Evolutionary conservation across 495 filamentous ascomycete genomes (phyloP), one percentile per base, ranked within the genome.

Genomic region (Bathelium albidoporum): DNA sequence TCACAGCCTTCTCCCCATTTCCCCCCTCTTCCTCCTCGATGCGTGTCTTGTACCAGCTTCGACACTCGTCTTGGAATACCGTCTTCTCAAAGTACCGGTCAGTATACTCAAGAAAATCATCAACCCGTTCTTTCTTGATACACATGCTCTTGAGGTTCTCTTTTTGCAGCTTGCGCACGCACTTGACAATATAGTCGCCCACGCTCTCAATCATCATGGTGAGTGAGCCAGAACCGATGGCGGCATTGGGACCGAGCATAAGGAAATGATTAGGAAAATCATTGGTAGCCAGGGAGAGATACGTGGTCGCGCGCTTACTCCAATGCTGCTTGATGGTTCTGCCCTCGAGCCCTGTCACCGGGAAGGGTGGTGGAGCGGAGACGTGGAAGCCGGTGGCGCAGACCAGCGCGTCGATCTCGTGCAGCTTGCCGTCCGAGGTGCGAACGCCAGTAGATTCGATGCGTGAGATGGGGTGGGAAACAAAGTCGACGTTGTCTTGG

Each of bases 381-480:
- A 72, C 63, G 59, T 74, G 69, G 68, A 75, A 75, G 59, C 73
- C 73, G 20, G 72, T 74, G 5, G 72, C 71, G 67, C 72, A 74
- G 61, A 73, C 68, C 18, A 75, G 64, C 14, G 67, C 63, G 64
- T 76, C 73, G 26, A 74, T 65, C 32, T 70, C 64, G 59, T 73
- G 68, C 2, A 71, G 60, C 45, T 65, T 64, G 45, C 71, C 72
- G 53, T 75, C 72, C 4, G 45, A 32, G 0, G 72, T 74, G 26
- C 68, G 69, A 12, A 75, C 55, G 7, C 68, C 71, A 18, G 60
- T 59, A 2, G 62, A 58, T 28, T 65, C 62, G n/a, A 75, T 70
- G 0, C 60, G 24, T 1, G 63, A 31, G 31, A 75, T 75, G 2
- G 61, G 61, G 24, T 66, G 59, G 1, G 68, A 65, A 59, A 70